phyloP scores from a whole-genome alignment of 2,329 filamentous ascomycete genomes.

The Talaromyces sp. region DNA sequence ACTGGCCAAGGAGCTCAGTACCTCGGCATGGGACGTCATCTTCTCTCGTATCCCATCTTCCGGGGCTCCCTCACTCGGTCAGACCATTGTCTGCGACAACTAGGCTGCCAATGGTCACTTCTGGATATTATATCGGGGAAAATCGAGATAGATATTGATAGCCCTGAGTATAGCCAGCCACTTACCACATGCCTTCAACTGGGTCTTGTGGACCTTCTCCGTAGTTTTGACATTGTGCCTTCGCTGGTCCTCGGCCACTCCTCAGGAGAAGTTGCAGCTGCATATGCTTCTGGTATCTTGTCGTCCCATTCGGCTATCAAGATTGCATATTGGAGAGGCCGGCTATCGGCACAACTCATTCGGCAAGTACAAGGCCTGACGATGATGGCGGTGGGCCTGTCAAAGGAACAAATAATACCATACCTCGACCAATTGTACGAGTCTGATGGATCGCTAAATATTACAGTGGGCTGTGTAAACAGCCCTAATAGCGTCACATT shows the following conservation, averaged over 20 bases:
- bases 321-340: slow-evolving; percentile 25
- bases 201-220: slow-evolving; percentile 26
- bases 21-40: slow-evolving; percentile 40
- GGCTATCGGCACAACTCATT: slow-evolving; percentile 8
- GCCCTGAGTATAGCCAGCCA: slow-evolving; percentile 27
- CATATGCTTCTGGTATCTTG: slow-evolving; percentile 26
- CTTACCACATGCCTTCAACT: slow-evolving; percentile 25
- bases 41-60: slow-evolving; percentile 27
- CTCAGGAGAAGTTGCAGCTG: slow-evolving; percentile 31
- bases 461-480: slow-evolving; percentile 44
- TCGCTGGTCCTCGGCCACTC: slow-evolving; percentile 28
- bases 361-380: slow-evolving; percentile 24
- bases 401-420: not conserved
- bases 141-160: slow-evolving; percentile 18
- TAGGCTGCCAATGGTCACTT: slow-evolving; percentile 28
- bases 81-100: slow-evolving; percentile 14
- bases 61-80: slow-evolving; percentile 15
- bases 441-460: slow-evolving; percentile 18
- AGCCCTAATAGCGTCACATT: slow-evolving; percentile 52
- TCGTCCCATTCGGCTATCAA: slow-evolving; percentile 22
- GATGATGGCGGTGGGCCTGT: slow-evolving; percentile 27
- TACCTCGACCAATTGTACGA: not conserved
- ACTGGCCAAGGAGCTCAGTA: slow-evolving; percentile 47
- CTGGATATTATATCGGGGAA: slow-evolving; percentile 22
- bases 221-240: slow-evolving; percentile 22